Evolutionary conservation across 73 alveolate genomes (phyloP).

Genomic region (Breviolum minutum): DNA sequence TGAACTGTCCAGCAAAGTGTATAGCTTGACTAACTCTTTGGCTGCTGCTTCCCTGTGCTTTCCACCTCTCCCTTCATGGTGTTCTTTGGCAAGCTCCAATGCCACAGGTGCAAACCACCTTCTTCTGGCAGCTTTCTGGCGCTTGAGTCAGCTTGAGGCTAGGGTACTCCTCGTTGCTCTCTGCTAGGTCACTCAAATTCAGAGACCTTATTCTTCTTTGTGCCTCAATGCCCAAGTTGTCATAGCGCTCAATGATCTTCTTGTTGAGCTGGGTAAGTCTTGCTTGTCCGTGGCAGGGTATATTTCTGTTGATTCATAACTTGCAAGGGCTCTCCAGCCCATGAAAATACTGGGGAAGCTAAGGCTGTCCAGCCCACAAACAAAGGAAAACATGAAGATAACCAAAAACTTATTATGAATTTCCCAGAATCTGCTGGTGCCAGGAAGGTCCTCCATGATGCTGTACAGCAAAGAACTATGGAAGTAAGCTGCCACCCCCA

Average conservation of each 20-base stretch:
- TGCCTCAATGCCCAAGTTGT: neutral
- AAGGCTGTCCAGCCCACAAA: no score
- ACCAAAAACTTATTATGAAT: neutral
- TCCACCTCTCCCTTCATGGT: neutral
- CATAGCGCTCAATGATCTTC: neutral
- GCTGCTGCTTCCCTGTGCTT: neutral
- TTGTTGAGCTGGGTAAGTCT: conserved; percentile 5
- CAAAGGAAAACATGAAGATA: neutral
- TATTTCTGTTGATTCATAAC: no score
- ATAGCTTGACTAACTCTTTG: neutral
- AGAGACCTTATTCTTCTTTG: neutral
- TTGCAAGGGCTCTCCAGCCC: conserved; percentile 15
- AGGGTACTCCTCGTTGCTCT: neutral
- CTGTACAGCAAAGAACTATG: conserved; percentile 21
- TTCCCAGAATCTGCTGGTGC: conserved; percentile 4
- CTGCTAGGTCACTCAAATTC: neutral
- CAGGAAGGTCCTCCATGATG: conserved; percentile 18
- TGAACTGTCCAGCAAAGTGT: neutral
- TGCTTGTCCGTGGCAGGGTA: neutral
- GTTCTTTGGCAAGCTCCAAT: neutral
- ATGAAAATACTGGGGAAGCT: no score
- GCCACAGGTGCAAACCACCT: conserved; percentile 1
- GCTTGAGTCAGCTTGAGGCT: neutral
- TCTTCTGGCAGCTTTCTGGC: neutral
- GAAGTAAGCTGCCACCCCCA: conserved; percentile 42